Evolutionary conservation across 352 stramenopile genomes (phyloP), one percentile per base, ranked within the genome.

Genomic region (Hyaloperonospora arabidopsidis): DNA sequence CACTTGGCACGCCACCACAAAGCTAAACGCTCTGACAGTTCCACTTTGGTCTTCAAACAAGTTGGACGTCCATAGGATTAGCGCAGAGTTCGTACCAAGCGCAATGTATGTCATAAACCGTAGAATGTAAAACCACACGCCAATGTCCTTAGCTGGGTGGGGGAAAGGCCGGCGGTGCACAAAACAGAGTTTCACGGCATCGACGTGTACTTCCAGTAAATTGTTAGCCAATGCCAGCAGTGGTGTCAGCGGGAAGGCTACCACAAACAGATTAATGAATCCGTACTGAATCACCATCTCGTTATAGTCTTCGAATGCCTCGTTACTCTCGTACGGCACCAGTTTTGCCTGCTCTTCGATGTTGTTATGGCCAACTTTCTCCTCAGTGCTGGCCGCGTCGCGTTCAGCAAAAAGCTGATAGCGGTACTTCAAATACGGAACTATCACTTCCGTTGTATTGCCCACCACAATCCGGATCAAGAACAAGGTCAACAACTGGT

Each of bases 211-310:
- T 68, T 97, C 92, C 18, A 95, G 59, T 17, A 96, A 67, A 61
- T 97, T 97, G 54, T 97, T 96, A 35, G 80, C 61, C 43, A 96
- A 69, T 8, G 90, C 89, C 39, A 97, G 70, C 23, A 97, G 48
- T 29, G 92, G 86, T 34, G 92, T 95, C 46, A 98, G 64, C 22
- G 94, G 94, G 61, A 97, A 97, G 28, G 90, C 93, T 12, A 89
- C 83, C 0, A 96, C 89, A 59, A 98, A 98, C 35, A 98, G 65
- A 51, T 91, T 97, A 35, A 97, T 88, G 59, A 97, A 98, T 40
- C 93, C 94, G 57, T 97, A 97, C 80, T 97, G 90, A 49, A 97
- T 95, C 17, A 97, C 77, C 74, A 94, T 84, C 57, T 94, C 84
- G 61, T 91, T 91, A 69, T 90, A 92, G 68, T 96, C 91, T 29